Conservation (phyloP, 2,329 filamentous ascomycete species). For the Ascochyta rabiei region DNA sequence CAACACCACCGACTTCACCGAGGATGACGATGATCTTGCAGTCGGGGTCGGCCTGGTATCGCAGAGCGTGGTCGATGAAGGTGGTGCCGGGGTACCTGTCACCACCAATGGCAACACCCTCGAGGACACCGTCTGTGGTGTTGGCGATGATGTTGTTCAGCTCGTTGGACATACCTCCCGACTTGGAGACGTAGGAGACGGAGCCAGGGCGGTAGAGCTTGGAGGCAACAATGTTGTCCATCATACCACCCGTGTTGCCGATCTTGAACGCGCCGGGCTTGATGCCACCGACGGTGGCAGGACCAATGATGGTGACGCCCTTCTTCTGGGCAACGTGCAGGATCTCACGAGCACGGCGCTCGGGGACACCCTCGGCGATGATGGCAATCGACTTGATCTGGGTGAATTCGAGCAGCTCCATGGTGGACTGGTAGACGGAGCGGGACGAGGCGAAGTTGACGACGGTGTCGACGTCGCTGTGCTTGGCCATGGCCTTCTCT, state of each 20-base stretch:
- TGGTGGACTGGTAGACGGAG: slow-evolving; percentile 96
- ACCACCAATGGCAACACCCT: slow-evolving; percentile 99
- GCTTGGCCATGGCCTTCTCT: slow-evolving; percentile 91
- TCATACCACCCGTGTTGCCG: slow-evolving; percentile 99
- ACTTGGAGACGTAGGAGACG: slow-evolving; percentile 99
- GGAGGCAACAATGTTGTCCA: slow-evolving; percentile 99
- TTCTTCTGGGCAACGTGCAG: slow-evolving; percentile 96
- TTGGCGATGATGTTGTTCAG: slow-evolving; percentile 99
- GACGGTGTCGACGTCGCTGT: slow-evolving; percentile 94
- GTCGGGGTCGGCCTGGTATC: slow-evolving; percentile 94
- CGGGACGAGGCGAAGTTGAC: slow-evolving; percentile 99
- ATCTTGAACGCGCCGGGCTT: slow-evolving; percentile 99
- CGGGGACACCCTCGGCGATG: slow-evolving; percentile 98
- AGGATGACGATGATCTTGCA: slow-evolving; percentile 97
- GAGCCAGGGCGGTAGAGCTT: slow-evolving; percentile 99
- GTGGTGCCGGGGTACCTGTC: slow-evolving; percentile 98
- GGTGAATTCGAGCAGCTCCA: slow-evolving; percentile 96
- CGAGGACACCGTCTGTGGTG: slow-evolving; percentile 96
- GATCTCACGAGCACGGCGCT: slow-evolving; percentile 97
- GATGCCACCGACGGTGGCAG: slow-evolving; percentile 97
- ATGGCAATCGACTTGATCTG: slow-evolving; percentile 99
- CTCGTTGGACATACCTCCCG: slow-evolving; percentile 99
- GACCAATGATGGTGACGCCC: slow-evolving; percentile 98
- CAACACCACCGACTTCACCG: slow-evolving; percentile 98
- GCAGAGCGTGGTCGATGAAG: slow-evolving; percentile 97